phyloP scores from a whole-genome alignment of 2,329 filamentous ascomycete genomes.

The Westerdykella aurantiaca region DNA sequence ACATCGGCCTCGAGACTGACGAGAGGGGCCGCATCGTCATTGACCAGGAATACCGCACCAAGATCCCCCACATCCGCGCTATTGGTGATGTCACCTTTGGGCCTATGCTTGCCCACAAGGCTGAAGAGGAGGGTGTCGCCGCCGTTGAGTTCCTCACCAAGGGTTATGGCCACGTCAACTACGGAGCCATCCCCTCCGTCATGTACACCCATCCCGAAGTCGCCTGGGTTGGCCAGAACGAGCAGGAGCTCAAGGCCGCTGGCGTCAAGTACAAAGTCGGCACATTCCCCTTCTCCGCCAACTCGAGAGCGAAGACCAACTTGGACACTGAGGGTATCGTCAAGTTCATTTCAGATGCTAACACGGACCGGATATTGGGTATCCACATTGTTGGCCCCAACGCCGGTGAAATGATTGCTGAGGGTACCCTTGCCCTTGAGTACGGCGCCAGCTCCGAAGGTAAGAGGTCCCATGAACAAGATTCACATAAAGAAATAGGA shows the following conservation, averaged over 20 bases:
- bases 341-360: constrained; percentile 92
- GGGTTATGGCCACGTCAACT: constrained; percentile 98
- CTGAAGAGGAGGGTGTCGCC: constrained; percentile 94
- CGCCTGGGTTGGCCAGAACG: constrained; percentile 96
- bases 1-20: constrained; percentile 84
- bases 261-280: constrained; percentile 90
- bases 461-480: constrained; percentile 53
- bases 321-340: constrained; percentile 91
- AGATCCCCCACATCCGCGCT: constrained; percentile 92
- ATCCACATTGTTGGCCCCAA: constrained; percentile 95
- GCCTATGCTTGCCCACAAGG: constrained; percentile 98
- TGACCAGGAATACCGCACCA: constrained; percentile 98
- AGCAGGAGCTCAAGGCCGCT: constrained; percentile 87
- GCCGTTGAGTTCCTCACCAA: constrained; percentile 97
- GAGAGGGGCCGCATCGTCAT: constrained; percentile 93
- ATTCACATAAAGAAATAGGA: background rate
- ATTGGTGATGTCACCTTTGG: constrained; percentile 96
- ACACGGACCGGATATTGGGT: constrained; percentile 92
- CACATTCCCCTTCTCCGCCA: constrained; percentile 94
- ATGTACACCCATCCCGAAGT: constrained; percentile 99
- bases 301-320: constrained; percentile 98
- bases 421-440: constrained; percentile 89
- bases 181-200: constrained; percentile 92
- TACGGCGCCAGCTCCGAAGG: constrained; percentile 88
- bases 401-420: constrained; percentile 98